Evolutionary conservation across 1,284 basidiomycete genomes (phyloP).

Genomic region (Ustilago trichophora): DNA sequence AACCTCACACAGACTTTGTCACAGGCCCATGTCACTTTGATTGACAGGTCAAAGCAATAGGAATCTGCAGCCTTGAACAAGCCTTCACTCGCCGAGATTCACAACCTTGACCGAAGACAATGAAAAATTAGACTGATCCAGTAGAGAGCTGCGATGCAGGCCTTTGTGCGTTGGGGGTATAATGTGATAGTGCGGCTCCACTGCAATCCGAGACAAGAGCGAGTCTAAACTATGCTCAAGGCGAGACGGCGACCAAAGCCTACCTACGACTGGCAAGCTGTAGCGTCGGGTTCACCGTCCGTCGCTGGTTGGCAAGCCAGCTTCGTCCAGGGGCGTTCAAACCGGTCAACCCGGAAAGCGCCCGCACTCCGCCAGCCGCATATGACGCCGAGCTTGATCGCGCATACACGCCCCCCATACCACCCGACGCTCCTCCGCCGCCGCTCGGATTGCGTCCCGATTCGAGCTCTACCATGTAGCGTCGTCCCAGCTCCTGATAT

Average conservation of each 20-base stretch:
- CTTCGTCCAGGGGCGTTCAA: conserved; percentile 28
- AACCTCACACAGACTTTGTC: too few relatives aligned
- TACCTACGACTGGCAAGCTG: conserved; percentile 29
- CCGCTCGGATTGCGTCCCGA: conserved; percentile 43
- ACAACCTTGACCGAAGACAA: too few relatives aligned
- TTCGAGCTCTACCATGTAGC: conserved; percentile 48
- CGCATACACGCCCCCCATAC: conserved; percentile 1
- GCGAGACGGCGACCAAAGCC: too few relatives aligned
- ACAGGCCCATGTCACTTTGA: too few relatives aligned
- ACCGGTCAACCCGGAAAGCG: conserved; percentile 27
- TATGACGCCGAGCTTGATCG: conserved; percentile 20
- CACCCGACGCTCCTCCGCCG: conserved; percentile 2
- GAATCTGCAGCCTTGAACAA: too few relatives aligned
- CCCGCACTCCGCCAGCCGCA: conserved; percentile 32
- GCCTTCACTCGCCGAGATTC: too few relatives aligned
- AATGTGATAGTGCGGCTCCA: not conserved
- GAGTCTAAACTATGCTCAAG: too few relatives aligned
- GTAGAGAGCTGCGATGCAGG: too few relatives aligned
- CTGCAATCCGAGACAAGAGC: too few relatives aligned
- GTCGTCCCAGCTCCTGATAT: conserved; percentile 41
- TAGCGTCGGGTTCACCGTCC: conserved; percentile 31
- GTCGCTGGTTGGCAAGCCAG: conserved; percentile 31
- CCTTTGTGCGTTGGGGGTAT: too few relatives aligned
- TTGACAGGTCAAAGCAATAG: too few relatives aligned
- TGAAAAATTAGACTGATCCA: too few relatives aligned